Evolutionary conservation across 257 asterid species (phyloP).

Genomic region (Gentiana dahurica): DNA sequence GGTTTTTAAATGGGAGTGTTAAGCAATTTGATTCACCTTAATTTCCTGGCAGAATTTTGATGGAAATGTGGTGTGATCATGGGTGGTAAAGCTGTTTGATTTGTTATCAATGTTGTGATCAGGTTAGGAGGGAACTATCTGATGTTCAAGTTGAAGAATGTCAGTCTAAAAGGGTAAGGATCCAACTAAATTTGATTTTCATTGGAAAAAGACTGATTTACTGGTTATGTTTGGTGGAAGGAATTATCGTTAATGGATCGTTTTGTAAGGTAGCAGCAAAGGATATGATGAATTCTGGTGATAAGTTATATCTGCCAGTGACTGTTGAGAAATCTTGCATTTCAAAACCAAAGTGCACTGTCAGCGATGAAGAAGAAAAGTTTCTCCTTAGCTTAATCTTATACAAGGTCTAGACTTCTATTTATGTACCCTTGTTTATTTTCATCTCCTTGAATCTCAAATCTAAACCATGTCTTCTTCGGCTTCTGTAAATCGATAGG

Average conservation of each 20-base stretch:
- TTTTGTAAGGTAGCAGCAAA: conserved; percentile 69
- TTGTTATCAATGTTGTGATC: conserved; percentile 13
- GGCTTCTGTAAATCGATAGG: conserved; percentile 27
- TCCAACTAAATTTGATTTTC: neutral
- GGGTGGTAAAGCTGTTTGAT: neutral
- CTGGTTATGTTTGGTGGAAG: neutral
- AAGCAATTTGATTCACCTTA: neutral
- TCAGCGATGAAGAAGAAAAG: conserved; percentile 28
- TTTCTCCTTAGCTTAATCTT: conserved; percentile 54
- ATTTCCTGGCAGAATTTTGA: neutral
- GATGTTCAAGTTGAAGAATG: conserved; percentile 23
- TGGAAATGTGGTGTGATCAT: neutral
- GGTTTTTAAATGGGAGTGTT: too few species aligned
- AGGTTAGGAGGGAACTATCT: conserved; percentile 56
- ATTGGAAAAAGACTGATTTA: neutral
- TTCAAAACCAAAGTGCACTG: conserved; percentile 17
- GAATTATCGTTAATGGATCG: neutral
- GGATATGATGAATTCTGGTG: conserved; percentile 59
- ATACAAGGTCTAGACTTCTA: conserved; percentile 38
- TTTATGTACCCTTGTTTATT: too few species aligned
- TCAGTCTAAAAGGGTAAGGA: conserved; percentile 50
- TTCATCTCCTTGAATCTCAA: too few species aligned
- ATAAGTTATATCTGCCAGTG: conserved; percentile 59
- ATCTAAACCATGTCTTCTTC: neutral
- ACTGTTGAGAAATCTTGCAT: conserved; percentile 46